Percentiles rank a stretch among this genome's conserved stretches.
These are phyloP conservation scores for Hyparrhenia diplandra DNA, from an alignment of 176 grass and related monocot species.

Conservation along the genomic window DNA sequence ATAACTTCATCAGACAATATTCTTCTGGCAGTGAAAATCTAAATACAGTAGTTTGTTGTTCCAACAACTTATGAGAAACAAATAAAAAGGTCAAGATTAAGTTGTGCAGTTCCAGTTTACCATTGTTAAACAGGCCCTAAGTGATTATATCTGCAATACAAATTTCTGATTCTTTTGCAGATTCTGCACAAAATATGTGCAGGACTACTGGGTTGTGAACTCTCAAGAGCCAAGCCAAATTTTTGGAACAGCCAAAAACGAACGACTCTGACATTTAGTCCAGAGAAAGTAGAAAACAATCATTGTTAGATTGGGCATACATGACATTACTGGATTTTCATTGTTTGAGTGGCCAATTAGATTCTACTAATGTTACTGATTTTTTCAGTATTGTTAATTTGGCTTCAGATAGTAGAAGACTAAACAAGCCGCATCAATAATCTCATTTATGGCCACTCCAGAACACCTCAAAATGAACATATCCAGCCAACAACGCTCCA, in stretches of 20 bases:
- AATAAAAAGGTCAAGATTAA: background rate
- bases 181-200: background rate
- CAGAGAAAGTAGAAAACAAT: background rate
- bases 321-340: background rate
- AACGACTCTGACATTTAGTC: background rate
- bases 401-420: background rate
- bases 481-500: background rate
- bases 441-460: background rate
- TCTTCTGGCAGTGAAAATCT: background rate
- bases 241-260: background rate
- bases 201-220: background rate
- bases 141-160: background rate
- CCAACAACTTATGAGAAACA: constrained; percentile 7
- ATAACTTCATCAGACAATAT: background rate
- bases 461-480: background rate
- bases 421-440: background rate
- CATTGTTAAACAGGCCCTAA: background rate
- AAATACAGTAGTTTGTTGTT: background rate
- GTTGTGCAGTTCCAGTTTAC: background rate
- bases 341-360: background rate
- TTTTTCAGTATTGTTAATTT: background rate
- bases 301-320: background rate
- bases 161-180: background rate
- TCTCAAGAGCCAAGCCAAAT: background rate
- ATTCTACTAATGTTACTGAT: background rate